Evolutionary conservation across 108 stramenopile genomes (phyloP), one percentile per base, ranked within the genome.

Genomic region (Skeletonema costatum): DNA sequence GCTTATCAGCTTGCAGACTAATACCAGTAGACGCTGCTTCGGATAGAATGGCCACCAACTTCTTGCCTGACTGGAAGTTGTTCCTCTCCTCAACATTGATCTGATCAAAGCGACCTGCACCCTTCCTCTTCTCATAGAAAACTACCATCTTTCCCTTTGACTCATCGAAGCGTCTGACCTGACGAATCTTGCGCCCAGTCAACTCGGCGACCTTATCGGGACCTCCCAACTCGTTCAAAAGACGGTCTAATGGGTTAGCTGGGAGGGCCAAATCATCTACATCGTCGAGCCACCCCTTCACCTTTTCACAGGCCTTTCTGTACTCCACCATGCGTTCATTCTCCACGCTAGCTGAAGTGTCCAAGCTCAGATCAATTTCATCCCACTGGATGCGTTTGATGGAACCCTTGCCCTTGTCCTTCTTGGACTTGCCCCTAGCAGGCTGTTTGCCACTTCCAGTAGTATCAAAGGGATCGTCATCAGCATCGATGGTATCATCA

Each of bases 21-120:
- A 90, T 84, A 13, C 93, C 93, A 5, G 90, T 91, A 0, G 81
- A 80, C 9, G 93, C 93, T 0, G 93, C 93, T 56, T 94, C 93
- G 7, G 76, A 79, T 29, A 94, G 87, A 69, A 94, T 91, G 1
- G 93, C 93, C 36, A 92, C 74, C 35, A 82, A 74, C 74, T 94
- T 94, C 19, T 66, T 50, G 0, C 90, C 91, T 29, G 69, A 60
- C 77, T 86, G 84, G 64, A 93, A 93, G 46, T 69, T 19, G 39
- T 86, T 84, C 56, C 72, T 79, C 89, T 93, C 92, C 29, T 77
- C 74, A 53, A 92, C 78, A 74, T 93, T 92, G 66, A 87, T 59
- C 60, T 83, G 75, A 67, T 87, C 85, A n/a, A 75, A 14, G 11
- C 60, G 83, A 12, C 74, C 76, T 16, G 72, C 71, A 2, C 76